Conservation (phyloP, 1,284 basidiomycete genomes). For the Trametes pubescens region DNA sequence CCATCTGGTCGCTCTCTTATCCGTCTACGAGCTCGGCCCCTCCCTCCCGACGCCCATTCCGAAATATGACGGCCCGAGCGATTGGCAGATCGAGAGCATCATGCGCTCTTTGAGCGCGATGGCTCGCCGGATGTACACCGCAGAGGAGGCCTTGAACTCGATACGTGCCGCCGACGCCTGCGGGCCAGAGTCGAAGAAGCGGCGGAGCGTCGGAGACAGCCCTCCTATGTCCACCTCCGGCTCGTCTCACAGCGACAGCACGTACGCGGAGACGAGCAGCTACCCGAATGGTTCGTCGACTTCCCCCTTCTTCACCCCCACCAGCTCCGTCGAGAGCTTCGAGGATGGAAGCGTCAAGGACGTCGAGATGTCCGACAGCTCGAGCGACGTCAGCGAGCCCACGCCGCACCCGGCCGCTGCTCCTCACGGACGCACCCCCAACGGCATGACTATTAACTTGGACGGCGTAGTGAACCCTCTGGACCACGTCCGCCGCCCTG, state of each 20-base stretch:
- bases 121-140: conserved; percentile 65
- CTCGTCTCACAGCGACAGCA: conserved; percentile 36
- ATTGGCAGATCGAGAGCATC: conserved; percentile 73
- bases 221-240: conserved; percentile 38
- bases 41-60: conserved; percentile 59
- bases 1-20: conserved; percentile 50
- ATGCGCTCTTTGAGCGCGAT: conserved; percentile 62
- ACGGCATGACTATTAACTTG: conserved; percentile 51
- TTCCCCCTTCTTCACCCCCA: conserved; percentile 44
- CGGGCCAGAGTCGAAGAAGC: conserved; percentile 57
- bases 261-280: conserved; percentile 32
- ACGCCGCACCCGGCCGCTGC: conserved; percentile 32
- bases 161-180: conserved; percentile 50
- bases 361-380: conserved; percentile 39
- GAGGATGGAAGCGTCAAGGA: conserved; percentile 41
- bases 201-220: conserved; percentile 55
- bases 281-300: conserved; percentile 34
- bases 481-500: conserved; percentile 40
- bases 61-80: conserved; percentile 66
- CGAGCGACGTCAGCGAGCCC: conserved; percentile 35
- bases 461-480: conserved; percentile 52
- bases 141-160: conserved; percentile 57
- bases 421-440: conserved; percentile 36
- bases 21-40: conserved; percentile 50
- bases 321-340: conserved; percentile 53